Conservation (phyloP, 495 filamentous ascomycete genomes). For the Tuber indicum region DNA sequence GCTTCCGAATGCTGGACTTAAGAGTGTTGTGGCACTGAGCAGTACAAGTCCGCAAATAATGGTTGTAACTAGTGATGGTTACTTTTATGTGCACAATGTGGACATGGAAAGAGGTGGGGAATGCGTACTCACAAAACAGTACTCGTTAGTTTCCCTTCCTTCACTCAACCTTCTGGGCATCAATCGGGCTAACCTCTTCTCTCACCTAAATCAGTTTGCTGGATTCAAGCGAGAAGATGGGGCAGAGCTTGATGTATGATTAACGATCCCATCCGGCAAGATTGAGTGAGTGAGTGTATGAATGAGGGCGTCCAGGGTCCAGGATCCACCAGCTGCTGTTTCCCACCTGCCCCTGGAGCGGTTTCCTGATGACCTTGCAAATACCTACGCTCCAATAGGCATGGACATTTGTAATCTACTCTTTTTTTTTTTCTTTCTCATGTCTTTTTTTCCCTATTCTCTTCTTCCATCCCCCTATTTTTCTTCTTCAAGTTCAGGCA, state of each 20-base stretch:
- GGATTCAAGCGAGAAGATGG: conserved; percentile 52
- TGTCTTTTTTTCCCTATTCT: conserved; percentile 6
- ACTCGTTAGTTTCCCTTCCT: conserved; percentile 56
- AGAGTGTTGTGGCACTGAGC: conserved; percentile 91
- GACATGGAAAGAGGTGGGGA: conserved; percentile 96
- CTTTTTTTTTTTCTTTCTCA: not conserved
- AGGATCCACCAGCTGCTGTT: not conserved
- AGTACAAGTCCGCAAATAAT: conserved; percentile 89
- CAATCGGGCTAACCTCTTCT: conserved; percentile 13
- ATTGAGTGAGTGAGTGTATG: not conserved
- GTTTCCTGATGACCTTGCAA: not conserved
- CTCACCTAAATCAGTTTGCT: conserved; percentile 45
- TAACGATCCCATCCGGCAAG: conserved; percentile 38
- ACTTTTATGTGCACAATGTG: conserved; percentile 89
- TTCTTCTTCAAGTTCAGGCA: not conserved
- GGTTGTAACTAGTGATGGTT: conserved; percentile 94
- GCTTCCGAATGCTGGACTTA: conserved; percentile 59
- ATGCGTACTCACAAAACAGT: conserved; percentile 81
- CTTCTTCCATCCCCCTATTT: not conserved
- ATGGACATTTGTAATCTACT: conserved; percentile 1
- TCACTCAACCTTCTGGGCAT: conserved; percentile 9
- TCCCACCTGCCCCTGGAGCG: not conserved
- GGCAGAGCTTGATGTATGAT: conserved; percentile 49
- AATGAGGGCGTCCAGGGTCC: not conserved
- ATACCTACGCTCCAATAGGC: conserved; percentile 2